Conservation (phyloP, 2,329 filamentous ascomycete species). For the Trichoderma sp. region DNA sequence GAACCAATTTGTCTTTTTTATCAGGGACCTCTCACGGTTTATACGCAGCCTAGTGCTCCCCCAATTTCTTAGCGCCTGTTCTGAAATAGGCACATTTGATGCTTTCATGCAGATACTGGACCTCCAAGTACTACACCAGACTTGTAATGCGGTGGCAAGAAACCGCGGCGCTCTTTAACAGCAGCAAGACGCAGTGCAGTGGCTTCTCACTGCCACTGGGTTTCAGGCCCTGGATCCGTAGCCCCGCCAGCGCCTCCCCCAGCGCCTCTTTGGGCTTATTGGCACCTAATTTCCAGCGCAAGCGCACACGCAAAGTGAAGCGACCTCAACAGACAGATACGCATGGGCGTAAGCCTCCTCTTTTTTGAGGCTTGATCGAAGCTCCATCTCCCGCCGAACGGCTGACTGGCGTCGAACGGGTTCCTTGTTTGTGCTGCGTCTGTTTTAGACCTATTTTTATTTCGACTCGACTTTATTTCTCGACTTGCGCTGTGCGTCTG, state of each 20-base stretch:
- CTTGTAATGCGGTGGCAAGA: background rate
- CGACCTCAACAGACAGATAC: background rate
- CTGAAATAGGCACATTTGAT: background rate
- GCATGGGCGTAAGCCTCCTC: conserved; percentile 20
- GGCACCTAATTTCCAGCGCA: conserved; percentile 10
- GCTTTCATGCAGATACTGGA: too few relatives aligned
- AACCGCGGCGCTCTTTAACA: background rate
- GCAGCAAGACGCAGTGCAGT: background rate
- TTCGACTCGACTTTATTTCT: background rate
- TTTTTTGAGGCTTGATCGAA: conserved; percentile 20
- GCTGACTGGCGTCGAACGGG: conserved; percentile 19
- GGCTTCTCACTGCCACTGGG: background rate
- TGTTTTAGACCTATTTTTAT: conserved; percentile 1
- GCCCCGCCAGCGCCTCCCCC: conserved; percentile 4
- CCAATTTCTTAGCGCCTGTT: background rate
- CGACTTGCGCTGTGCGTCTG: background rate
- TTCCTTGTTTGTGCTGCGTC: background rate
- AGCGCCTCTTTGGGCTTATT: conserved; percentile 19
- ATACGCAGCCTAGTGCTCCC: background rate
- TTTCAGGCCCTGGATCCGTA: conserved; percentile 10
- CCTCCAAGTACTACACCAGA: too few relatives aligned
- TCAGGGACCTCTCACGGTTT: background rate
- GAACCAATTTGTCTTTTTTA: background rate
- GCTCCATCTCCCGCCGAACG: conserved; percentile 6
- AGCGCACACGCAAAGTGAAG: background rate